Base-by-base conservation (phyloP, 495 filamentous ascomycete genomes). In the Hypoxylon rickii region DNA sequence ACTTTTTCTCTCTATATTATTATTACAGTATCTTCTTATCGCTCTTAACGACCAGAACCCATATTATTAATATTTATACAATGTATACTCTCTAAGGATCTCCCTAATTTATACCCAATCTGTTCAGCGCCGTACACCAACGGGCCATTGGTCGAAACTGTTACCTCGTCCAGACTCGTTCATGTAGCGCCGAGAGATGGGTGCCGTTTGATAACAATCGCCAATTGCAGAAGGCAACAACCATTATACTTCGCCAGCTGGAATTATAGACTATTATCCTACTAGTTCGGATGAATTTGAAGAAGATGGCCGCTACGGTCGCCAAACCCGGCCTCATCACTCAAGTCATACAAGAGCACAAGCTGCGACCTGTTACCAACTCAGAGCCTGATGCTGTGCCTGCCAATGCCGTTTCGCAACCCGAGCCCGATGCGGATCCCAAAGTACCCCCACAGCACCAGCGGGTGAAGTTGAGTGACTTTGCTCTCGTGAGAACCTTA, bases 401-500 rank as follows among this genome's bases (percentile, higher is more conserved):
- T 13, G 15, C 34, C 34, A 10, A 1, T 16, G 4, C 34, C n/a
- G 45, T 32, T 33, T 18, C 45, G 38, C 58, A 55, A 38, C 41
- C 44, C 33, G 48, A 63, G 0, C 45, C 20, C 10, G 59, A 61
- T 46, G 52, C 48, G 21, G 63, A 61, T n/a, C 63, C 49, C 7
- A 66, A 64, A 47, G 66, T 69, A 18, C 63, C 66, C 46, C 66
- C 66, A 11, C 66, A 69, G 33, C 59, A 64, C 31, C 66, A 69
- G 53, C 66, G 53, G 45, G 62, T 77, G 32, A 60, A 69, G 37
- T 50, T 92, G 20, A 76, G 79, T 50, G 92, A 98, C 72, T 96
- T 97, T 68, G 73, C 86, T 33, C 80, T 92, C 17, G 76, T 97
- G 57, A 92, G 91, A 70, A 98, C 92, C 16, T 78, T 98, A 47